phyloP scores from a whole-genome alignment of 2,329 filamentous ascomycete species.

The Metarhizium anisopliae region DNA sequence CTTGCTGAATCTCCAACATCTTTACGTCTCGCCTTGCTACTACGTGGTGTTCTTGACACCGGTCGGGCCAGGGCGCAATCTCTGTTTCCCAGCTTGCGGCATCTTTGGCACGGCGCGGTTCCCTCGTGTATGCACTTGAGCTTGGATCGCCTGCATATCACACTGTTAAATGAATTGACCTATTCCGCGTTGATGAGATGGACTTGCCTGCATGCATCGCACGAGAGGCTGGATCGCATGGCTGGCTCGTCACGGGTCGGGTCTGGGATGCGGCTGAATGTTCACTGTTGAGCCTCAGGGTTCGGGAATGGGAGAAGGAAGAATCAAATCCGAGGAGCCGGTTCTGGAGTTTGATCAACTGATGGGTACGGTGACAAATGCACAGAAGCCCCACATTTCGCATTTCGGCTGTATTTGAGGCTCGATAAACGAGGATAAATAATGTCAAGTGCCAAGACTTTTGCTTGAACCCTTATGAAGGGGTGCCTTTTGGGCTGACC shows the following conservation, averaged over 20 bases:
- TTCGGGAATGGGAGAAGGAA: neutral
- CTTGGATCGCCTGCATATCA: conserved; percentile 22
- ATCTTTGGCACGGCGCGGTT: conserved; percentile 21
- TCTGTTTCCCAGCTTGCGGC: conserved; percentile 15
- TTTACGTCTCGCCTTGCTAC: conserved; percentile 1
- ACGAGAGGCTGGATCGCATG: conserved; percentile 27
- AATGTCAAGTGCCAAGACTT: too few species aligned
- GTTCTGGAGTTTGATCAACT: too few species aligned
- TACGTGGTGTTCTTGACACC: conserved; percentile 1
- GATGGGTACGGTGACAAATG: too few species aligned
- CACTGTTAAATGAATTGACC: neutral
- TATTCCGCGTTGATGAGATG: neutral
- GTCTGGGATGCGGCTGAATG: neutral
- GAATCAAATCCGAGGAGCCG: neutral
- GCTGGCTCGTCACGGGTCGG: neutral
- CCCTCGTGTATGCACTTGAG: conserved; percentile 25
- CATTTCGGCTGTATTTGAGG: too few species aligned
- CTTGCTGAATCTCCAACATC: neutral
- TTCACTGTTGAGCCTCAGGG: neutral
- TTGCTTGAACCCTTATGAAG: too few species aligned
- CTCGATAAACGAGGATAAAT: too few species aligned
- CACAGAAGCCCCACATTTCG: too few species aligned
- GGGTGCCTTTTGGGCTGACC: too few species aligned
- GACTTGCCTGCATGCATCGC: conserved; percentile 23
- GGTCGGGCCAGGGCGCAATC: conserved; percentile 19